Evolutionary conservation across 2,329 filamentous ascomycete species (phyloP).

Genomic region (Hymenoscyphus repandus): DNA sequence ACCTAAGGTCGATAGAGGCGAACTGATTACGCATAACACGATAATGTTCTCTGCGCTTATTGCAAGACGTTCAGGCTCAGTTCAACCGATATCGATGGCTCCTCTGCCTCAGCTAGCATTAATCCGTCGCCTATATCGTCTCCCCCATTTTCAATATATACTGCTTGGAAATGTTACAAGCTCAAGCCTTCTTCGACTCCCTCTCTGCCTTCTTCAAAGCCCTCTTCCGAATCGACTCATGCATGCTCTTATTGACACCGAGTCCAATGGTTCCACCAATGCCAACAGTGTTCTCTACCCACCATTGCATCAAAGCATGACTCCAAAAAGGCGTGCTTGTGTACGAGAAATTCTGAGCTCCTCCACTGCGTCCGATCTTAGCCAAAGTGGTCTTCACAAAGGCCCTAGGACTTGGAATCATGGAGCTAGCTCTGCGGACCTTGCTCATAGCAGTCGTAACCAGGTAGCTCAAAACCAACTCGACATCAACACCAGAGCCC

Average conservation of each 20-base stretch:
- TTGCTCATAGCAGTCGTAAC: slow-evolving; percentile 98
- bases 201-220: slow-evolving; percentile 67
- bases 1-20: too few species aligned
- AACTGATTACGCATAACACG: too few species aligned
- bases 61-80: too few species aligned
- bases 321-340: slow-evolving; percentile 93
- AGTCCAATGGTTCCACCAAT: slow-evolving; percentile 53
- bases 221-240: slow-evolving; percentile 61
- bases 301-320: slow-evolving; percentile 85
- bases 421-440: slow-evolving; percentile 69
- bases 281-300: slow-evolving; percentile 57
- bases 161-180: neutral
- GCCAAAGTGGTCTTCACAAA: slow-evolving; percentile 76
- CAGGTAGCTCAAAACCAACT: slow-evolving; percentile 86
- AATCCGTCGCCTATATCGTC: too few species aligned
- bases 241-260: slow-evolving; percentile 58
- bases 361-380: slow-evolving; percentile 74
- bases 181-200: slow-evolving; percentile 49
- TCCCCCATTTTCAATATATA: too few species aligned
- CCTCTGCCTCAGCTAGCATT: too few species aligned
- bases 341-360: slow-evolving; percentile 72
- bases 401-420: slow-evolving; percentile 74
- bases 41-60: too few species aligned
- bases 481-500: slow-evolving; percentile 76
- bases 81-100: too few species aligned